These are phyloP conservation scores for Mytilinidion resinicola DNA, from an alignment of 495 filamentous ascomycete species.

Conservation along the genomic window DNA sequence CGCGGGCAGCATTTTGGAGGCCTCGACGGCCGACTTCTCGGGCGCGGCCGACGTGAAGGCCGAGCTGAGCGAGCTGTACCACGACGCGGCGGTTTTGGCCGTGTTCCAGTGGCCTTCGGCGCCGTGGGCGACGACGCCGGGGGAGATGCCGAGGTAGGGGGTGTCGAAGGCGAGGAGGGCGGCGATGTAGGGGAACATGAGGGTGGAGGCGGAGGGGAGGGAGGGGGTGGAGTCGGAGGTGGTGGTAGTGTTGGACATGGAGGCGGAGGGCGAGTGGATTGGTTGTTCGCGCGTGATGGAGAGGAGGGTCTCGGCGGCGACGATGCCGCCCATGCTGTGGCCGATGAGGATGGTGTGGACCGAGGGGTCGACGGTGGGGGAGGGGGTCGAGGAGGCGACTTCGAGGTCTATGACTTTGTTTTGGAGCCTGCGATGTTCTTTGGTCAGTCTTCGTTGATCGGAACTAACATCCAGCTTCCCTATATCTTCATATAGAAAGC, in stretches of 20 bases:
- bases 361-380: slow-evolving; percentile 81
- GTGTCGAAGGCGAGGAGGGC: slow-evolving; percentile 94
- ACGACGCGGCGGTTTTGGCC: slow-evolving; percentile 60
- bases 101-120: slow-evolving; percentile 80
- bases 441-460: not conserved
- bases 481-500: too few species aligned
- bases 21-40: slow-evolving; percentile 7
- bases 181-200: slow-evolving; percentile 69
- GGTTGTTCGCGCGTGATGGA: slow-evolving; percentile 61
- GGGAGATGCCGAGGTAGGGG: slow-evolving; percentile 83
- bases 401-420: slow-evolving; percentile 93
- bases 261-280: slow-evolving; percentile 39
- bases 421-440: slow-evolving; percentile 57
- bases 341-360: slow-evolving; percentile 81
- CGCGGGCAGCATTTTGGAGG: slow-evolving; percentile 30
- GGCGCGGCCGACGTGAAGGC: slow-evolving; percentile 22
- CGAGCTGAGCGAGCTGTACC: slow-evolving; percentile 58
- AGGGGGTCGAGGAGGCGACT: slow-evolving; percentile 71
- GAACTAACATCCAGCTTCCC: too few species aligned
- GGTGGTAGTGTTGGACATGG: slow-evolving; percentile 12
- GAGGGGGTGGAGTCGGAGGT: slow-evolving; percentile 14
- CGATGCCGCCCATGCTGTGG: slow-evolving; percentile 93
- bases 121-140: slow-evolving; percentile 80
- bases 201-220: slow-evolving; percentile 33
- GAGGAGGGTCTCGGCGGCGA: slow-evolving; percentile 81